Evolutionary conservation across 2,329 filamentous ascomycete species (phyloP), one percentile per base, ranked within the genome.

Genomic region (Penicillium sp.): DNA sequence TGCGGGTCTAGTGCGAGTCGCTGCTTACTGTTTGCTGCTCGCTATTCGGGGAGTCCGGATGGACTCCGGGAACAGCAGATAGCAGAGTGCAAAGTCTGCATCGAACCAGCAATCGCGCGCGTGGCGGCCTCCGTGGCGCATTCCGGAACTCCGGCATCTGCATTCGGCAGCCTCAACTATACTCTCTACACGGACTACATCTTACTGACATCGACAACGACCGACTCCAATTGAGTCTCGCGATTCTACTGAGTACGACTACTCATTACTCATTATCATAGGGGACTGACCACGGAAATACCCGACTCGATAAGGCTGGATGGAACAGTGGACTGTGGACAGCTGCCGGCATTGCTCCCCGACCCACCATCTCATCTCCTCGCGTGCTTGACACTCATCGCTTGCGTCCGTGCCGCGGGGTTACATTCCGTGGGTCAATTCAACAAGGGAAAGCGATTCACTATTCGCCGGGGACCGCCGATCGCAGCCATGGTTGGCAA

Each of bases 361-460:
- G 7, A 9, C 8, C 34, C 33, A 36, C 33, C 7, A 15, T n/a
- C n/a, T n/a, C 18, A 29, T 30, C 50, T 36, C 30, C 49, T 39
- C 40, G 34, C 34, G 34, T 37, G 34, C 34, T 37, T 37, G 34
- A 37, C 34, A 37, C 34, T 33, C 15, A 37, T 37, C 34, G 34
- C 34, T 20, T 37, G 34, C 34, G 36, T 40, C 36, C 23, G 23
- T 40, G 21, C 23, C 36, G 36, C 23, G 62, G 61, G 66, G 66
- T 69, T 68, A 64, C 66, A 66, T 66, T 40, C 51, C 60, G 62
- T 60, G 54, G 56, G 48, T 54, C 43, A n/a, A 42, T 24, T 13
- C 7, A 18, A 37, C 18, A 20, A 37, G 17, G 3, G 18, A 37
- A 12, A 7, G n/a, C 20, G 3, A 37, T 40, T 40, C 23, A 20